A percentile compares a stretch with the other conserved stretches of the same genome.
phyloP scores from a whole-genome alignment of 768 basidiomycete species.

The Xanthoconium stramineum region DNA sequence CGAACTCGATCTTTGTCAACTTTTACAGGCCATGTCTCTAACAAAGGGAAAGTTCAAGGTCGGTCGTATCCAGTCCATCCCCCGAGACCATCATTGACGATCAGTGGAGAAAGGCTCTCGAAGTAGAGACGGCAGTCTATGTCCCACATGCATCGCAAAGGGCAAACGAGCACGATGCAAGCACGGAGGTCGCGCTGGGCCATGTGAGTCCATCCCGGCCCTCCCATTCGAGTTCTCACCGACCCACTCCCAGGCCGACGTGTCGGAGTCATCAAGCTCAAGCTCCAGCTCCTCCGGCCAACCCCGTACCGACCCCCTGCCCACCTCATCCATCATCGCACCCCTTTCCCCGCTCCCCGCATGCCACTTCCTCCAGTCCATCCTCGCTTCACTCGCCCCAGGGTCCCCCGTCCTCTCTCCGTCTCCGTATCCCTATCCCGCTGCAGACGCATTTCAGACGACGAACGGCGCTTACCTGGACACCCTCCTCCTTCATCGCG shows the following conservation, averaged over 20 bases:
- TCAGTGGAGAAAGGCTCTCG: conserved; percentile 35
- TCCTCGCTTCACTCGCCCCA: conserved; percentile 53
- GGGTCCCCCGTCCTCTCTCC: conserved; percentile 34
- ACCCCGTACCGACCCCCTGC: conserved; percentile 10
- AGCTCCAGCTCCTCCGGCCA: conserved; percentile 36
- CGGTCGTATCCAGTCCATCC: conserved; percentile 1
- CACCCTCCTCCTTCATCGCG: conserved; percentile 73
- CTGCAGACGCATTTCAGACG: conserved; percentile 39
- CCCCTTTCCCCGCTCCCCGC: conserved; percentile 35
- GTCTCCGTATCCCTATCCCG: conserved; percentile 31
- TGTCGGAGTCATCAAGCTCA: conserved; percentile 43
- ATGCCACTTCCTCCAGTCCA: conserved; percentile 60
- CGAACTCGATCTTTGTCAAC: conserved; percentile 49
- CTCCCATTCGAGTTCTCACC: background rate
- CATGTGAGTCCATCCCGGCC: conserved; percentile 32
- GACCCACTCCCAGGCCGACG: conserved; percentile 39
- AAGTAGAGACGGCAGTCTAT: conserved; percentile 13
- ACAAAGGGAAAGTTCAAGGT: conserved; percentile 35
- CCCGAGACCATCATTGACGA: conserved; percentile 11
- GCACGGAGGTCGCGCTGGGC: conserved; percentile 44
- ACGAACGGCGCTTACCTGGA: conserved; percentile 77
- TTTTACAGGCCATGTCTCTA: conserved; percentile 51
- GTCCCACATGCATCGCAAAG: conserved; percentile 31
- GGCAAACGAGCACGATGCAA: conserved; percentile 39
- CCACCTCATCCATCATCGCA: conserved; percentile 16